Evolutionary conservation across 805 yeast species (phyloP), one percentile per base, ranked within the genome.

Genomic region (Ogataea angusta): DNA sequence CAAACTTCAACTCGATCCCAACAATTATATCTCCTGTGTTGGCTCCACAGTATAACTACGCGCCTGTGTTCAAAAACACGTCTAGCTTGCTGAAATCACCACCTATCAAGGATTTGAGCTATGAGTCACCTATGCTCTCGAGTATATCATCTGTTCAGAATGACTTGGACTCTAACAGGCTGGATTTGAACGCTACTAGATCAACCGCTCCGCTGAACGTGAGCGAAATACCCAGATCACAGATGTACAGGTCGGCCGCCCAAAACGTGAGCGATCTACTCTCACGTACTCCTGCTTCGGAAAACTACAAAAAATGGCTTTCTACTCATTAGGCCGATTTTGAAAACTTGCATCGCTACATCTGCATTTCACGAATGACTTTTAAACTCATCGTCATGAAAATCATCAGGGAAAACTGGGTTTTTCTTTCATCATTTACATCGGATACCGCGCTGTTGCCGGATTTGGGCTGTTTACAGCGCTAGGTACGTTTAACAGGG

Each of bases 261-360:
- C 53, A 62, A 21, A 58, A 53, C 40, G 52, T 60, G 21, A 52
- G 61, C 28, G 60, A 58, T 34, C 29, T 56, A 24, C 38, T 61
- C 27, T 47, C 56, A n/a, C 48, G 51, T 31, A 38, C 46, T 12
- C 56, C 56, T 30, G 54, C 66, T 14, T 58, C 62, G 6, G 60
- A 59, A 32, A 60, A 60, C 35, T 60, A 62, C 40, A 58, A 52
- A 37, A 59, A 44, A 36, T 60, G 64, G 65, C 45, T 62, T 21
- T 54, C 65, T 6, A 56, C 41, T 26, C 60, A 56, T 32, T 46
- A 44, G 36, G n/a, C 5, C 13, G 32, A 24, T 23, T 18, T n/a
- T 17, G 19, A 35, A 22, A 30, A 26, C 19, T 33, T 36, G 38
- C 44, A 31, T 40, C 37, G 24, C 37, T 19, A 25, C 27, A 26